Conservation (phyloP, 75 land plant species). For the Pinus tabuliformis region DNA sequence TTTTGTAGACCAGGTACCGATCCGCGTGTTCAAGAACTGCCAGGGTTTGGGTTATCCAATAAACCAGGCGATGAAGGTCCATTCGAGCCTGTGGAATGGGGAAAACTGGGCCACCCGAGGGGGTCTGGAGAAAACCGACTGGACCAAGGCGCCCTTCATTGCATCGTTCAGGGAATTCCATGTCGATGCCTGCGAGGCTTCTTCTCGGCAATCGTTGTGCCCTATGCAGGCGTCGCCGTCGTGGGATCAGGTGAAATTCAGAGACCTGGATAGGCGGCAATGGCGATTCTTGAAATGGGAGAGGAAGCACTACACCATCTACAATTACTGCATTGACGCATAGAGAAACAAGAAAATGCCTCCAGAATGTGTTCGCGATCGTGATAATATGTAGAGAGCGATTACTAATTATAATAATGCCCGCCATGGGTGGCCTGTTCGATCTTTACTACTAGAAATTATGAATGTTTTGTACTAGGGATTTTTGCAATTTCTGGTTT, state of each 20-base stretch:
- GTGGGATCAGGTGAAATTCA: too few species aligned
- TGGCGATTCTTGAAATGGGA: constrained; percentile 29
- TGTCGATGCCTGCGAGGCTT: constrained; percentile 68
- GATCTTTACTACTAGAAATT: too few species aligned
- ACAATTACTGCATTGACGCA: constrained; percentile 20
- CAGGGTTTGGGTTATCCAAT: constrained; percentile 51
- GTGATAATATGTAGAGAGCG: background rate
- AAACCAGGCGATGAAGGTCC: too few species aligned
- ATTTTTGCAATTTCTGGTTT: too few species aligned
- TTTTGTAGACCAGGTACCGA: constrained; percentile 60
- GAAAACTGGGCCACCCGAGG: constrained; percentile 71
- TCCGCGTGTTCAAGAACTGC: constrained; percentile 61
- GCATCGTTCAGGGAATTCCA: constrained; percentile 67
- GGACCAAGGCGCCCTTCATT: constrained; percentile 10
- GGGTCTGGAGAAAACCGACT: constrained; percentile 69
- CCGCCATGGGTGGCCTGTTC: too few species aligned
- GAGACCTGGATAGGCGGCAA: constrained; percentile 19
- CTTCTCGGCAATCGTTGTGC: constrained; percentile 28
- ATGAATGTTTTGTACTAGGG: too few species aligned
- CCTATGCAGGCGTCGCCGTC: constrained; percentile 25
- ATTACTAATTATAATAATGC: too few species aligned
- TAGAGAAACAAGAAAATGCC: constrained; percentile 16
- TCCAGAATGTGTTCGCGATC: constrained; percentile 23
- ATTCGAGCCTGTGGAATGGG: too few species aligned
- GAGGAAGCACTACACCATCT: constrained; percentile 21